These are phyloP conservation scores for Syzygium oleosum DNA, from an alignment of 345 rosid genomes.

Conservation along the genomic window DNA sequence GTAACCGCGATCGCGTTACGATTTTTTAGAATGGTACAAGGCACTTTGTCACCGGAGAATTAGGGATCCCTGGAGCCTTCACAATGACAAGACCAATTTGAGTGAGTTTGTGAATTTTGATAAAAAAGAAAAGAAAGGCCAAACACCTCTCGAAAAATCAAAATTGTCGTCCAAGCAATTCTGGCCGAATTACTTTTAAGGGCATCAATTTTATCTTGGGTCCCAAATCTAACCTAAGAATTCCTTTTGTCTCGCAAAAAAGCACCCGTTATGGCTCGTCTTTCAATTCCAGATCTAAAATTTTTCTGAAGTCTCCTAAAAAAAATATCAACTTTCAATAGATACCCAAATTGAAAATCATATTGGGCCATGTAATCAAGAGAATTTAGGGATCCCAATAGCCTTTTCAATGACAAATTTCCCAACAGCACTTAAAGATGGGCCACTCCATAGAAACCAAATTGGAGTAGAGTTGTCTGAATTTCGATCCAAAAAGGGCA, in stretches of 20 bases:
- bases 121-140: neutral
- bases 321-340: fast-evolving
- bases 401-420: neutral
- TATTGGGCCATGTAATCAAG: neutral
- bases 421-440: no score
- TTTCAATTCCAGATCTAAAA: neutral
- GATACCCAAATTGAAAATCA: neutral
- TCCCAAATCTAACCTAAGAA: neutral
- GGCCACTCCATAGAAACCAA: neutral
- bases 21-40: neutral
- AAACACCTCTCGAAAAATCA: neutral
- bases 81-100: neutral
- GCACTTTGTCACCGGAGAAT: neutral
- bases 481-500: neutral
- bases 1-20: neutral
- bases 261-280: neutral
- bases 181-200: neutral
- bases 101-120: neutral
- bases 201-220: neutral
- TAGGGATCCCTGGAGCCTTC: neutral
- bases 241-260: neutral
- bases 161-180: neutral
- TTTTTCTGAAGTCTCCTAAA: fast-evolving
- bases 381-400: neutral
- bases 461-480: neutral